A percentile compares a stretch with the other conserved stretches of the same genome.
Conservation (phyloP, 306 rosid species). For the Dryas drummondii region DNA sequence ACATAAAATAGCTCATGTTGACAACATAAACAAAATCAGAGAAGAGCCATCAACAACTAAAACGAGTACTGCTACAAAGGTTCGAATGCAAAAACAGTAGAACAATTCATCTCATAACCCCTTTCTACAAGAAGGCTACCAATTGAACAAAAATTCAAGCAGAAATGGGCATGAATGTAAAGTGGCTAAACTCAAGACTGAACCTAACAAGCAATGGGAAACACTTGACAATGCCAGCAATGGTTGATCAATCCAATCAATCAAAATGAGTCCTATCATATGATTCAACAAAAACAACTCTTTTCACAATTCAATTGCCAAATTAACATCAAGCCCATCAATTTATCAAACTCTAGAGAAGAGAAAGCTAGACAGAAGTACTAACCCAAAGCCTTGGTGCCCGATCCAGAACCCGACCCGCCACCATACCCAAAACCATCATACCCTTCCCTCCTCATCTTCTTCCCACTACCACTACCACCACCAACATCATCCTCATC, state of each 20-base stretch:
- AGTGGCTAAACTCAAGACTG: not conserved
- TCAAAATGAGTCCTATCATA: not conserved
- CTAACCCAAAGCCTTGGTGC: constrained; percentile 75
- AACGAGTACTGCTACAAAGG: not conserved
- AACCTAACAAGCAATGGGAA: not conserved
- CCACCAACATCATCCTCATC: constrained; percentile 64
- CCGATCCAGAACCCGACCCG: constrained; percentile 47
- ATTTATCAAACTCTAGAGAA: not conserved
- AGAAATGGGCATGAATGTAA: not conserved
- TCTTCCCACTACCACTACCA: constrained; percentile 59
- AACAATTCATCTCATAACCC: not conserved
- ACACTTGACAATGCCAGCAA: constrained; percentile 1
- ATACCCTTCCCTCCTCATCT: constrained; percentile 66
- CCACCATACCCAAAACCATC: constrained; percentile 62
- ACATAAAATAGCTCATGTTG: not conserved
- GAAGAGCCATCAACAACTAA: not conserved
- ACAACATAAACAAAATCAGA: not conserved
- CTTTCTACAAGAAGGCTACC: too few species aligned
- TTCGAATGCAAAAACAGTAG: not conserved
- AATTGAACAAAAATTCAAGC: not conserved
- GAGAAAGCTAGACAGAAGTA: not conserved
- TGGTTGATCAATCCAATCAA: too few species aligned
- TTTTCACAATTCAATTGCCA: not conserved
- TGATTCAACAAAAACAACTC: not conserved
- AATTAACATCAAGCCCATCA: not conserved